phyloP scores from a whole-genome alignment of 805 yeast genomes.

The Barnettozyma populi region DNA sequence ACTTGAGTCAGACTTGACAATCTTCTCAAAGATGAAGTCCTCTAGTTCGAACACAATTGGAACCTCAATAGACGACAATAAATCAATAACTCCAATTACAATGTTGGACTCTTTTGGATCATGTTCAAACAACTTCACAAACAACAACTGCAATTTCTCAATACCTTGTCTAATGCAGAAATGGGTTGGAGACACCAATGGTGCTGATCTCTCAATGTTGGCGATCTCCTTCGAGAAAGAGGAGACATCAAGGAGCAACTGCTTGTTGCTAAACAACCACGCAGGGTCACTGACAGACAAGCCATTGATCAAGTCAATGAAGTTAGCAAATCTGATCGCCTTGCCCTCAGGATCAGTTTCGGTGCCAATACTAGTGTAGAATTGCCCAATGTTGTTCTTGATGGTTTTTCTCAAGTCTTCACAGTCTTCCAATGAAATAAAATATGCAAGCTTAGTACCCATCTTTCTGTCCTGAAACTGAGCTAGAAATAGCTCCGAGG shows the following conservation, averaged over 20 bases:
- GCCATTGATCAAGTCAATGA: constrained; percentile 58
- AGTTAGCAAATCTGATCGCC: constrained; percentile 64
- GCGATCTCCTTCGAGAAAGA: constrained; percentile 40
- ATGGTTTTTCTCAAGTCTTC: constrained; percentile 51
- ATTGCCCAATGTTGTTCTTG: constrained; percentile 43
- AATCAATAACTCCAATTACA: constrained; percentile 37
- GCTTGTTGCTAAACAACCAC: constrained; percentile 55
- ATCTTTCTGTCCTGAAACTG: constrained; percentile 62
- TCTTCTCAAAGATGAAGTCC: constrained; percentile 49
- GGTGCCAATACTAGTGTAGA: constrained; percentile 42
- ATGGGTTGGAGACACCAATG: constrained; percentile 53
- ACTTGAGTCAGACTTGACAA: constrained; percentile 47
- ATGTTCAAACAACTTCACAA: constrained; percentile 32
- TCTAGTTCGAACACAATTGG: constrained; percentile 44
- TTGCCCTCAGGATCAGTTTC: constrained; percentile 49
- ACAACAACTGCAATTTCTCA: constrained; percentile 49
- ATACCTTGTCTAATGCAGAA: constrained; percentile 70
- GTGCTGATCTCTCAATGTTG: constrained; percentile 33
- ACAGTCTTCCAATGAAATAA: constrained; percentile 52
- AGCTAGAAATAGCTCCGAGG: constrained; percentile 62
- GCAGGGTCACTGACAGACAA: constrained; percentile 42
- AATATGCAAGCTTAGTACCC: constrained; percentile 58
- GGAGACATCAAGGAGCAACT: constrained; percentile 38
- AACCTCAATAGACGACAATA: constrained; percentile 40
- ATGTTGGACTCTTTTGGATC: constrained; percentile 33